Percentiles rank a stretch among this genome's conserved stretches.
Conservation (phyloP, 805 yeast species). For the Tetrapisispora iriomotensis region DNA sequence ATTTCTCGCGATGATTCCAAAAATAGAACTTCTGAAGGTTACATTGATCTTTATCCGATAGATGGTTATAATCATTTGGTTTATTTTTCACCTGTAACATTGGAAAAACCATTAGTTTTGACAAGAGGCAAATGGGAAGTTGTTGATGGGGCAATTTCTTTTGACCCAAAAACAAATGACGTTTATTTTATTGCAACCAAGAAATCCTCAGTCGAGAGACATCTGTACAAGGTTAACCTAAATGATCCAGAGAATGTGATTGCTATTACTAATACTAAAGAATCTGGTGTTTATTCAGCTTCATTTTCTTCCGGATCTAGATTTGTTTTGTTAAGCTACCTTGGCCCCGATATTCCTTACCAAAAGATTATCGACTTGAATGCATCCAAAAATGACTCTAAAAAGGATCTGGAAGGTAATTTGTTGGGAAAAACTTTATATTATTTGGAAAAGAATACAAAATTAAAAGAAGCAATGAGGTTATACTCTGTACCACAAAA, state of each 20-base stretch:
- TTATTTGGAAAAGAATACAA: constrained; percentile 33
- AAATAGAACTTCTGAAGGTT: constrained; percentile 50
- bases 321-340: constrained; percentile 57
- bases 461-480: constrained; percentile 31
- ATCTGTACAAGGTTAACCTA: constrained; percentile 61
- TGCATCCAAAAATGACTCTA: constrained; percentile 9
- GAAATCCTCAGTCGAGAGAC: constrained; percentile 75
- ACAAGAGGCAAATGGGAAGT: constrained; percentile 88
- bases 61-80: constrained; percentile 69
- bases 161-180: constrained; percentile 43
- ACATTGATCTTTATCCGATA: constrained; percentile 66
- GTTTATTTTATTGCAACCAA: constrained; percentile 62
- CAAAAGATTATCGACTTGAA: constrained; percentile 60
- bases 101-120: constrained; percentile 45
- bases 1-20: constrained; percentile 41
- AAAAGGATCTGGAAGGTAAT: constrained; percentile 10
- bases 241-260: constrained; percentile 31
- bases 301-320: constrained; percentile 75
- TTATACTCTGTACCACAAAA: constrained; percentile 50
- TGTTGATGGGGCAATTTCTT: constrained; percentile 56
- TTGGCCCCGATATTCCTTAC: constrained; percentile 73
- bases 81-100: constrained; percentile 63
- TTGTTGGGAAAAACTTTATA: constrained; percentile 22
- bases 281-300: constrained; percentile 57
- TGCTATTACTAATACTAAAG: constrained; percentile 40